phyloP scores from a whole-genome alignment of 768 basidiomycete species.

The Lentinula lateritia region DNA sequence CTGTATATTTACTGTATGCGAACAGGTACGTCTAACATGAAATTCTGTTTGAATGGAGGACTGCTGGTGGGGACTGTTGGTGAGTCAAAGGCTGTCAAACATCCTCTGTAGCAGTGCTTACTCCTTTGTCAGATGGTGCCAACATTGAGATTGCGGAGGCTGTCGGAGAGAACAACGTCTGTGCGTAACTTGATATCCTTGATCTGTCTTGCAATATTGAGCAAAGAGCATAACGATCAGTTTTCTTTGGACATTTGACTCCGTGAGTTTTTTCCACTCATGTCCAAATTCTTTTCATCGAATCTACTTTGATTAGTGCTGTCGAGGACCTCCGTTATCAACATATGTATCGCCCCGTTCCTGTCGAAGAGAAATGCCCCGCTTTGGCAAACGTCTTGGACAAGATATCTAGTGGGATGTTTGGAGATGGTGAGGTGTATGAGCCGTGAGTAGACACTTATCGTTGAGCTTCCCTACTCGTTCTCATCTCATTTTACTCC shows the following conservation, averaged over 20 bases:
- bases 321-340: slow-evolving; percentile 86
- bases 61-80: slow-evolving; percentile 81
- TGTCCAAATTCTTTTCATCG: not conserved
- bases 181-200: slow-evolving; percentile 41
- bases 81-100: too few relatives aligned
- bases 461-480: not conserved
- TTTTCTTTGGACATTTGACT: slow-evolving; percentile 89
- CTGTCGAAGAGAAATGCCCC: slow-evolving; percentile 80
- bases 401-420: slow-evolving; percentile 68
- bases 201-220: not conserved
- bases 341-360: slow-evolving; percentile 77
- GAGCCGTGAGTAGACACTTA: slow-evolving; percentile 60
- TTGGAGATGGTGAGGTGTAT: slow-evolving; percentile 78
- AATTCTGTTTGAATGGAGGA: slow-evolving; percentile 89
- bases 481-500: slow-evolving; percentile 7
- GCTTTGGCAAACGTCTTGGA: slow-evolving; percentile 76
- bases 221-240: slow-evolving; percentile 25
- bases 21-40: slow-evolving; percentile 67
- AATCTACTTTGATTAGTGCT: slow-evolving; percentile 28
- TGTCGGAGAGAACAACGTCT: slow-evolving; percentile 88
- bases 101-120: not conserved
- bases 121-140: slow-evolving; percentile 65
- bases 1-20: not conserved
- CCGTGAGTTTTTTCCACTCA: slow-evolving; percentile 32
- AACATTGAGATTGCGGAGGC: slow-evolving; percentile 97